Percentiles rank a stretch among this genome's conserved stretches.
Conservation (phyloP, 768 basidiomycete species). For the Boletus rex-veris region DNA sequence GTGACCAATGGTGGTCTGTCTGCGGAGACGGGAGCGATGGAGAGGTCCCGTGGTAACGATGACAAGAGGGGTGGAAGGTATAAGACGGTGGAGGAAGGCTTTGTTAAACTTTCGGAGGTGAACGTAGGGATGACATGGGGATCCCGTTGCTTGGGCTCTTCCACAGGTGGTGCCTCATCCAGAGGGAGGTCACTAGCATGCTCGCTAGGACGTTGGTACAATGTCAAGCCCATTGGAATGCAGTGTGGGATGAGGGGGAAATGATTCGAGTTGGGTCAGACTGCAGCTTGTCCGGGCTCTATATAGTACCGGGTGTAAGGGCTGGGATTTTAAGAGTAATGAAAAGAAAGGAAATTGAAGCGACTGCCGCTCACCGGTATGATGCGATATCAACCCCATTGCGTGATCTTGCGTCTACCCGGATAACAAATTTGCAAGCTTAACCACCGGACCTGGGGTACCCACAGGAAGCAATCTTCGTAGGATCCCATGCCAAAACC, state of each 20-base stretch:
- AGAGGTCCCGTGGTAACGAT: slow-evolving; percentile 53
- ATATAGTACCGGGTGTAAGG: slow-evolving; percentile 5
- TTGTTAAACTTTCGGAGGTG: slow-evolving; percentile 33
- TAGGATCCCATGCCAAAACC: background rate
- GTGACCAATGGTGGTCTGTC: slow-evolving; percentile 52
- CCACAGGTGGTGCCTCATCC: background rate
- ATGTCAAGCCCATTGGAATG: slow-evolving; percentile 19
- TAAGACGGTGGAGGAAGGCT: slow-evolving; percentile 50
- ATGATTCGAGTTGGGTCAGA: background rate
- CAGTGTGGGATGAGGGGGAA: background rate
- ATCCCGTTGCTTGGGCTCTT: slow-evolving; percentile 30
- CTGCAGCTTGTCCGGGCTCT: background rate
- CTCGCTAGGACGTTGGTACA: slow-evolving; percentile 1
- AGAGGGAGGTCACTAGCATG: background rate
- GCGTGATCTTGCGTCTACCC: slow-evolving; percentile 32
- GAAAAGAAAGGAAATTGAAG: background rate
- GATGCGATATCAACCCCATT: slow-evolving; percentile 13
- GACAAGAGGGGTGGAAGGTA: slow-evolving; percentile 87
- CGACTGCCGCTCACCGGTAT: background rate
- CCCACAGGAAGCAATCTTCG: background rate
- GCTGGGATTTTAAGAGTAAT: background rate
- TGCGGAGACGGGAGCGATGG: slow-evolving; percentile 21
- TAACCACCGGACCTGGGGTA: background rate
- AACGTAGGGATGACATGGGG: slow-evolving; percentile 59
- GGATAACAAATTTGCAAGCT: slow-evolving; percentile 7